Conservation (phyloP, 176 grass and related monocot genomes). For the Juncus inflexus region DNA sequence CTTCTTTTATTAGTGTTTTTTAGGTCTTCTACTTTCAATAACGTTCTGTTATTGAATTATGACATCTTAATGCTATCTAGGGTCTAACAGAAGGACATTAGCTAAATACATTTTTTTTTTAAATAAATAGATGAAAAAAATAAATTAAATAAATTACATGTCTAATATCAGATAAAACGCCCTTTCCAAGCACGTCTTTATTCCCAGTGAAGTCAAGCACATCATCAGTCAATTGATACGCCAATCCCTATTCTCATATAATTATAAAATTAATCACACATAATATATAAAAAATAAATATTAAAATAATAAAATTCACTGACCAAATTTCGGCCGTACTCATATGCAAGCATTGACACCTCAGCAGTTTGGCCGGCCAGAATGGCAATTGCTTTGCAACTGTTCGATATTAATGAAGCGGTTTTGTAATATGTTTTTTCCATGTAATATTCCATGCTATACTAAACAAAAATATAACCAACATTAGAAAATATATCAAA, state of each 20-base stretch:
- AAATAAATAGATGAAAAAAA: neutral
- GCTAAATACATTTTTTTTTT: neutral
- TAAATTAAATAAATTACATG: slow-evolving; percentile 57
- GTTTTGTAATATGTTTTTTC: slow-evolving; percentile 99
- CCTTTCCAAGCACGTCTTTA: slow-evolving; percentile 84
- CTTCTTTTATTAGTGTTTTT: no score
- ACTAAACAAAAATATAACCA: neutral
- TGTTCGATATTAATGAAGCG: slow-evolving; percentile 93
- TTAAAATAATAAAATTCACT: slow-evolving; percentile 24
- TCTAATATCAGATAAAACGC: slow-evolving; percentile 75
- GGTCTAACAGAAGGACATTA: neutral
- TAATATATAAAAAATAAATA: slow-evolving; percentile 12
- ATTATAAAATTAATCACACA: slow-evolving; percentile 5
- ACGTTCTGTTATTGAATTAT: no score
- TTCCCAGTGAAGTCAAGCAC: slow-evolving; percentile 97
- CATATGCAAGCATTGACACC: slow-evolving; percentile 75
- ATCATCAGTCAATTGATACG: slow-evolving; percentile 91
- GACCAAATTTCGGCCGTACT: slow-evolving; percentile 95
- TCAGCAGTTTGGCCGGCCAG: slow-evolving; percentile 91
- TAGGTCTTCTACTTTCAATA: no score
- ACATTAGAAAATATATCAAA: slow-evolving; percentile 21
- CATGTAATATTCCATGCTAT: slow-evolving; percentile 98
- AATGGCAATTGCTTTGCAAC: slow-evolving; percentile 87
- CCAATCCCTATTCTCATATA: slow-evolving; percentile 60
- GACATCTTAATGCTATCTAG: neutral